Conservation (phyloP, 2,329 filamentous ascomycete species). For the Claviceps lovelessii region DNA sequence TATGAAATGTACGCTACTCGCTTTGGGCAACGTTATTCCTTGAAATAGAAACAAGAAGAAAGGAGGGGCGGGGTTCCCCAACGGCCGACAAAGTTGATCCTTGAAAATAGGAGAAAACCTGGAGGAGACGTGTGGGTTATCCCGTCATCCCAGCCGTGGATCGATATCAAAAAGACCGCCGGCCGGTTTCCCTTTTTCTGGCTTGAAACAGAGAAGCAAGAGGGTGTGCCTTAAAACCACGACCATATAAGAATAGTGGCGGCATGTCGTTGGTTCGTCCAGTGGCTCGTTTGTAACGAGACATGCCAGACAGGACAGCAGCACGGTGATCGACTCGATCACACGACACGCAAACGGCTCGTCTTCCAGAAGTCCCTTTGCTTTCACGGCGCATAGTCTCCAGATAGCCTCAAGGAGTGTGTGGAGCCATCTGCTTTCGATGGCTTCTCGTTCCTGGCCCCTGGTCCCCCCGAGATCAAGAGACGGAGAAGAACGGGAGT, state of each 20-base stretch:
- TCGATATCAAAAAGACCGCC: not conserved
- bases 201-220: not conserved
- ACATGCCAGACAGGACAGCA: not conserved
- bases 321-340: not conserved
- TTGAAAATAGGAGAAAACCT: too few species aligned
- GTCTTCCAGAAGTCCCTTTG: not conserved
- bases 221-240: not conserved
- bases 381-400: conserved; percentile 1
- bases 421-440: not conserved
- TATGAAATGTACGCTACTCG: not conserved
- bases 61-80: too few species aligned
- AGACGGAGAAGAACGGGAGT: not conserved
- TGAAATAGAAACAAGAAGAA: too few species aligned
- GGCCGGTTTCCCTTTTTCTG: not conserved
- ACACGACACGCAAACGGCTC: conserved; percentile 1
- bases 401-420: not conserved
- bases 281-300: not conserved
- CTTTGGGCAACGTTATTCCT: not conserved
- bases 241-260: too few species aligned
- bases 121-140: too few species aligned
- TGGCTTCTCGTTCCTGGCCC: not conserved
- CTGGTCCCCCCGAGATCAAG: not conserved
- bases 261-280: not conserved
- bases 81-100: too few species aligned
- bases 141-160: too few species aligned